These are phyloP conservation scores for Yarrowia phangngaensis DNA, from an alignment of 805 yeast genomes.

Conservation along the genomic window DNA sequence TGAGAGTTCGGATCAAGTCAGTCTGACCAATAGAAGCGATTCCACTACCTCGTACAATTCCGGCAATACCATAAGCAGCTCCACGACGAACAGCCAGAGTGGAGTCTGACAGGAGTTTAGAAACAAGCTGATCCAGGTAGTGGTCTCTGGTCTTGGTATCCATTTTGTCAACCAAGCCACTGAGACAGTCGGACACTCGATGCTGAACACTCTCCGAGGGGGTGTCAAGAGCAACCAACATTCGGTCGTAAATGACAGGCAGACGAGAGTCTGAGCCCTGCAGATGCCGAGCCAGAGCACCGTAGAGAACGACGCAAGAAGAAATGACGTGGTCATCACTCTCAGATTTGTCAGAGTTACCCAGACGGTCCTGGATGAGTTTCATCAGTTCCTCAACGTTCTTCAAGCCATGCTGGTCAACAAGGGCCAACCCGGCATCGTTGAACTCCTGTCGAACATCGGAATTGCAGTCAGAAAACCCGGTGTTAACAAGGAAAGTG, in stretches of 20 bases:
- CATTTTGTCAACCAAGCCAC: constrained; percentile 69
- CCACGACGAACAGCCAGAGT: constrained; percentile 65
- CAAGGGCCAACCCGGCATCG: constrained; percentile 78
- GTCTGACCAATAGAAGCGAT: constrained; percentile 68
- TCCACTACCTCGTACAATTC: constrained; percentile 87
- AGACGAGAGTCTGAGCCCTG: constrained; percentile 62
- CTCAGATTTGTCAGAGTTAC: constrained; percentile 42
- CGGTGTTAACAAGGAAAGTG: constrained; percentile 54
- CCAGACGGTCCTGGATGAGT: constrained; percentile 63
- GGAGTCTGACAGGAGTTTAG: constrained; percentile 50
- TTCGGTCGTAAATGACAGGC: constrained; percentile 56
- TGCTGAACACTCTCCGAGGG: constrained; percentile 88
- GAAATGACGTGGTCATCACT: constrained; percentile 65
- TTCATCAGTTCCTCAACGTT: constrained; percentile 73
- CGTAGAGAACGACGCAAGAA: constrained; percentile 80
- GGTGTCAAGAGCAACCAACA: constrained; percentile 70
- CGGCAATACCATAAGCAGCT: constrained; percentile 95
- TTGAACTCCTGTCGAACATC: constrained; percentile 77
- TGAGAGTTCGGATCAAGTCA: constrained; percentile 69
- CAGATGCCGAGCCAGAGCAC: constrained; percentile 85
- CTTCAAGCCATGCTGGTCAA: constrained; percentile 58
- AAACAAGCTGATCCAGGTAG: constrained; percentile 58
- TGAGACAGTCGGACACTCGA: constrained; percentile 80
- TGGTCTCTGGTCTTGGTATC: constrained; percentile 45
- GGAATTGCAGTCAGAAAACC: constrained; percentile 70